Base-by-base conservation (phyloP, 208 protist species). In the Leishmania arabica region DNA sequence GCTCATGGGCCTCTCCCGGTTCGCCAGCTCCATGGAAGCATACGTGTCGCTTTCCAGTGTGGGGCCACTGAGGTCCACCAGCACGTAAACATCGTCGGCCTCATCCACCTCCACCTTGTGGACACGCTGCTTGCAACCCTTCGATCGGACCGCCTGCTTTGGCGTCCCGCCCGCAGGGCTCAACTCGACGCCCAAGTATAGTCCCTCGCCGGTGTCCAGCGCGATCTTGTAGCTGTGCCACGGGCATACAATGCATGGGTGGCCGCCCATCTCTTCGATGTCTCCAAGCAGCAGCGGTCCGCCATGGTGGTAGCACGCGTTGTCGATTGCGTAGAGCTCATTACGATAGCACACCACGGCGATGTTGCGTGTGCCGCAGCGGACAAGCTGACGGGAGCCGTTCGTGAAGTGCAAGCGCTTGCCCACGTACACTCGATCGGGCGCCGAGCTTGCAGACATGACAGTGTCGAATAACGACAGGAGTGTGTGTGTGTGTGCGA, bases 291-390 rank as follows among this genome's bases (percentile, higher is more conserved):
- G 81, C n/a, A 98, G 85, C 24, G 93, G 91, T 15, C 93, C 96
- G 45, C 96, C 96, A 78, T 98, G 95, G 84, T 98, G 96, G 75
- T 98, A 98, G 81, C 96, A 98, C 5, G 93, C 94, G 82, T 98
- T 98, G 92, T 98, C 96, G 47, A 98, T 88, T 1, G 96, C 94
- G 77, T 93, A 98, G 47, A 96, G 92, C 31, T 86, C 56, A 54
- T 79, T 82, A 13, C 88, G 78, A 81, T 97, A 82, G 62, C 86
- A 86, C 66, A 95, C 88, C 4, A 98, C 94, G 9, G 91, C 92
- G 75, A 98, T 94, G 82, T 96, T 97, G 56, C 95, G 89, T n/a
- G 79, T 81, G 37, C 91, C 93, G 71, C 79, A 89, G 80, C 95
- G 92, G 17, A 97, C 86, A 17, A 98, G 88, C 92, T 97, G 84